A percentile compares a stretch with the other conserved stretches of the same genome.
Conservation (phyloP, 2,329 filamentous ascomycete genomes). For the Drechslerella dactyloides region DNA sequence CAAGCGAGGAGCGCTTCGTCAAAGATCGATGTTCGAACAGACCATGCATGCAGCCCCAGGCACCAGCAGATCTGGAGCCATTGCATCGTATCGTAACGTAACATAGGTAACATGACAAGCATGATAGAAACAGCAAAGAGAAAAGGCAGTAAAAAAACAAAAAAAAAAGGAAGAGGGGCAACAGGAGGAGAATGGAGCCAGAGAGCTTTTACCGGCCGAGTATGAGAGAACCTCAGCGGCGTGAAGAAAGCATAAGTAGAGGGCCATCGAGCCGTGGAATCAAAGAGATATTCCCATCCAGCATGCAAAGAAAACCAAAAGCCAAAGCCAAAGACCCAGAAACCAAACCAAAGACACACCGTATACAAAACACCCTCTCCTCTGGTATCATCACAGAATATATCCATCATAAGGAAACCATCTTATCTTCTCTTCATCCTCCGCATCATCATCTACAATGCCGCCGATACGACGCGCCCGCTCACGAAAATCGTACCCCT, state of each 20-base stretch:
- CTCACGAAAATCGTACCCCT: slow-evolving; percentile 34
- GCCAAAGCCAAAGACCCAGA: no score
- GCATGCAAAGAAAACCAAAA: no score
- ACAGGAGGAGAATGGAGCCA: background rate
- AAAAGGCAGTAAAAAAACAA: background rate
- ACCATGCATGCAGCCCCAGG: no score
- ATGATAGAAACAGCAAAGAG: background rate
- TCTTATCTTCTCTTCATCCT: background rate
- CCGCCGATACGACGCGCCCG: background rate
- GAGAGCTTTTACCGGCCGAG: background rate
- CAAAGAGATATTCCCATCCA: background rate
- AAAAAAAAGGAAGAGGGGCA: background rate
- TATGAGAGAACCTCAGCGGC: background rate
- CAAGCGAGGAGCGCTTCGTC: no score
- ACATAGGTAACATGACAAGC: no score
- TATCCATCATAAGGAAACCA: background rate
- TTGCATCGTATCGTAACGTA: no score
- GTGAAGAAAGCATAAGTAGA: background rate
- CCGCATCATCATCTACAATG: slow-evolving; percentile 2
- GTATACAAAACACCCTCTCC: no score
- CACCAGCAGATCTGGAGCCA: no score
- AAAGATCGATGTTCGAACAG: no score
- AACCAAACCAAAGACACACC: no score
- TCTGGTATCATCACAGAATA: no score
- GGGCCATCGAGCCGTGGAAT: background rate